A percentile compares a stretch with the other conserved stretches of the same genome.
Conservation (phyloP, 1,139 yeast genomes). For the Diutina mesorugosa region DNA sequence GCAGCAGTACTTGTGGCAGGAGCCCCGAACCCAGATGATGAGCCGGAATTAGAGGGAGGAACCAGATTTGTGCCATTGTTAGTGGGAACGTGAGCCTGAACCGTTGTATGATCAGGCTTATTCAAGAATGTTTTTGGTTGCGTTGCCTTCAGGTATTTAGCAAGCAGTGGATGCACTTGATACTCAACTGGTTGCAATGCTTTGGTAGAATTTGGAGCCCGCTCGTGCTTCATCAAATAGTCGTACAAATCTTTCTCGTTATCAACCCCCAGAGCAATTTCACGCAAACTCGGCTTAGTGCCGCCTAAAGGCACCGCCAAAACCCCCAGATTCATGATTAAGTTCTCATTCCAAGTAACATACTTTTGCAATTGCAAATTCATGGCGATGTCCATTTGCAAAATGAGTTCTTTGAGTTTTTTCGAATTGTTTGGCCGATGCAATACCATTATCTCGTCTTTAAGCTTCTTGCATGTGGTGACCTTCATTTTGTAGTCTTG, state of each 20-base stretch:
- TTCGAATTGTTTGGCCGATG: slow-evolving; percentile 72
- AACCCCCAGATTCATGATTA: slow-evolving; percentile 75
- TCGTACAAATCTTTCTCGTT: slow-evolving; percentile 73
- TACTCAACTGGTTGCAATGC: slow-evolving; percentile 57
- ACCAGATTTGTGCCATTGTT: not conserved
- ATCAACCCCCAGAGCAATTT: slow-evolving; percentile 63
- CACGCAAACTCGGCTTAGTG: slow-evolving; percentile 53
- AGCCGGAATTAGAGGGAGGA: not conserved
- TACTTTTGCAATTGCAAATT: slow-evolving; percentile 80
- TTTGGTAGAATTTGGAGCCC: slow-evolving; percentile 16
- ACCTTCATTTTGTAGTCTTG: slow-evolving; percentile 75
- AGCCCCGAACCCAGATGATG: not conserved
- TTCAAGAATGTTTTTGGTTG: slow-evolving; percentile 27
- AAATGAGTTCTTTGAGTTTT: slow-evolving; percentile 61
- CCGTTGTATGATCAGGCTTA: not conserved
- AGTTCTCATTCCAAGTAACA: slow-evolving; percentile 76
- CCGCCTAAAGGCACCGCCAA: slow-evolving; percentile 55
- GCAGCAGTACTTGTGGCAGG: not conserved
- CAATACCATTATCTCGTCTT: slow-evolving; percentile 57
- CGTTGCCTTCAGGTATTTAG: slow-evolving; percentile 10
- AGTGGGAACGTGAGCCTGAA: not conserved
- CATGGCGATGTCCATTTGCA: slow-evolving; percentile 83
- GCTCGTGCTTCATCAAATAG: slow-evolving; percentile 41
- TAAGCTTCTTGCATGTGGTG: slow-evolving; percentile 54
- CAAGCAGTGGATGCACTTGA: slow-evolving; percentile 62